Base-by-base conservation (phyloP, 495 filamentous ascomycete genomes). In the Aspergillus bridgeri region DNA sequence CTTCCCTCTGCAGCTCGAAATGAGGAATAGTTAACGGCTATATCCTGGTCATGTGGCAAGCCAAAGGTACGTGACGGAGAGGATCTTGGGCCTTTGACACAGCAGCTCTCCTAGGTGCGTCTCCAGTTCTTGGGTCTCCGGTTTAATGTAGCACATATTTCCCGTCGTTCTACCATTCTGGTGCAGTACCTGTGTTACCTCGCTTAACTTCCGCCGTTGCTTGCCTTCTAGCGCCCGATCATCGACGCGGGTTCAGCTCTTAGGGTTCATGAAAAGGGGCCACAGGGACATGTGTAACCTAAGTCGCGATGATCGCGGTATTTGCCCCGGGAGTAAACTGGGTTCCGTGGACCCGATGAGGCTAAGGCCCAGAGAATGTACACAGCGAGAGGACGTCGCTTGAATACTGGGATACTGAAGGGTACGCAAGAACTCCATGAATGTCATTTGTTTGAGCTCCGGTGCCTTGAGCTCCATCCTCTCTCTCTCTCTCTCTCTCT, bases 81-180 rank as follows among this genome's bases (percentile, higher is more conserved):
- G 79, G 63, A 17, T 66, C 60, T 15, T 61, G 65, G 53, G 44
- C 56, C 3, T 61, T 51, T 0, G 79, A 69, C 19, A 73, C 71
- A 5, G 83, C 81, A 5, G 71, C 74, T 24, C 74, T 24, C 83
- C 81, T 53, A 86, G 68, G 65, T 82, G 9, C 47, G 58, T 0
- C 50, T 38, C 50, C 69, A 69, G 3, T 65, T 55, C 7, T 70
- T 68, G 6, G 71, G 64, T 51, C 65, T 8, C 75, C 83, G 18
- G 77, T 70, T 62, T 82, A 86, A 65, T 85, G 85, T 65, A 87
- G 72, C 4, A 85, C 72, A 61, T 77, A 86, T 29, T 51, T 66
- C 21, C 75, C 77, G 57, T 78, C 67, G 27, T 70, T 60, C 74
- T 74, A 44, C 21, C 20, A 25, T 38, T 8, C 23, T 5, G 18